Conservation (phyloP, 768 basidiomycete genomes). For the Punctularia strigosozonata region DNA sequence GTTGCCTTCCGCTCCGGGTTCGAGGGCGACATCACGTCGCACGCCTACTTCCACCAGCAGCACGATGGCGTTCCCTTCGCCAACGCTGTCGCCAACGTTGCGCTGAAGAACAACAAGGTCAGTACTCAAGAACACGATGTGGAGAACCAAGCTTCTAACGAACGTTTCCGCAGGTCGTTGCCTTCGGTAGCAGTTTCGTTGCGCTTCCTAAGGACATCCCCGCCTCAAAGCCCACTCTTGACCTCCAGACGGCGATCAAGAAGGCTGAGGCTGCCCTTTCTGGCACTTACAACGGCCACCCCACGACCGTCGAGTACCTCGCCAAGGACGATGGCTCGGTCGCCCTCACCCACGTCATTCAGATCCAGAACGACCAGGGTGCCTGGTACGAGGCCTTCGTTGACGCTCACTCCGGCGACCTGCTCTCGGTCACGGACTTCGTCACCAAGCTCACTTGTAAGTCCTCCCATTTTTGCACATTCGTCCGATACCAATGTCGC, state of each 20-base stretch:
- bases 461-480: too few species aligned
- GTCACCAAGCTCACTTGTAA: constrained; percentile 30
- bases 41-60: constrained; percentile 12
- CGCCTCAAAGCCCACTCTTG: constrained; percentile 23
- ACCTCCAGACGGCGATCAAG: constrained; percentile 22
- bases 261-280: constrained; percentile 24
- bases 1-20: constrained; percentile 10
- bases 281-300: constrained; percentile 29
- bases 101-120: constrained; percentile 27
- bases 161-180: too few species aligned
- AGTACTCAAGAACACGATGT: too few species aligned
- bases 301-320: constrained; percentile 28
- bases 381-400: constrained; percentile 49
- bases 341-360: constrained; percentile 28
- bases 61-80: constrained; percentile 21
- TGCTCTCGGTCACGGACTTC: constrained; percentile 41
- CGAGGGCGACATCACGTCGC: constrained; percentile 7
- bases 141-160: too few species aligned
- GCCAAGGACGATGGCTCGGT: constrained; percentile 25
- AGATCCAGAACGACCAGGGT: constrained; percentile 29
- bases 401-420: constrained; percentile 41
- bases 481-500: too few species aligned
- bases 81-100: constrained; percentile 34
- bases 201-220: constrained; percentile 20
- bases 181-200: constrained; percentile 36